phyloP scores from a whole-genome alignment of 176 grass and related monocot species.

The Miscanthus lutarioriparius region DNA sequence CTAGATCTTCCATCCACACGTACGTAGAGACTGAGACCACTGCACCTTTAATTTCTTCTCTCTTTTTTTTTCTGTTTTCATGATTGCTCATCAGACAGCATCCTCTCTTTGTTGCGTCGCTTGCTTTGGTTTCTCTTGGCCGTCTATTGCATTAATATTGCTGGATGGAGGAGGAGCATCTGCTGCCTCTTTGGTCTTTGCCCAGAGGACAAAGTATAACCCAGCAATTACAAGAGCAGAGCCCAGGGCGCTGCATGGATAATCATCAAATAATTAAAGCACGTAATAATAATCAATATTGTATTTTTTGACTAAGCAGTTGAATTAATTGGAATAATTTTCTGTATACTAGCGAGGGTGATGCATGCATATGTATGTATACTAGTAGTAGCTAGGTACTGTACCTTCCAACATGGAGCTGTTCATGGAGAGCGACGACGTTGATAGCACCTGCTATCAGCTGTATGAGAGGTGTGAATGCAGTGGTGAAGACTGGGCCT shows the following conservation, averaged over 20 bases:
- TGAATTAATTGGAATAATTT: no score
- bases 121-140: slow-evolving; percentile 12
- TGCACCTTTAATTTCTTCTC: no score
- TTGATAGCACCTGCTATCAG: slow-evolving; percentile 66
- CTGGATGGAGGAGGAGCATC: neutral
- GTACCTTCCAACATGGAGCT: slow-evolving; percentile 72
- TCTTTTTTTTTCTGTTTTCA: neutral
- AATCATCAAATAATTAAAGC: neutral
- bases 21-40: no score
- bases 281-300: no score
- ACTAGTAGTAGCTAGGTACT: no score
- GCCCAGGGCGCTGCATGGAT: slow-evolving; percentile 46
- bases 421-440: slow-evolving; percentile 61
- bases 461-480: slow-evolving; percentile 82
- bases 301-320: no score
- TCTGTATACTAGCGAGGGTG: no score
- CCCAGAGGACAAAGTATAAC: slow-evolving; percentile 77
- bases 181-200: slow-evolving; percentile 57
- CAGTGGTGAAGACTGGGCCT: slow-evolving; percentile 71
- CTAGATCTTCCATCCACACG: no score
- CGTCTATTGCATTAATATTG: neutral
- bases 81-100: neutral
- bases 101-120: neutral
- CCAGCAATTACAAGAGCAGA: slow-evolving; percentile 55
- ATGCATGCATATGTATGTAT: neutral